Evolutionary conservation across 75 land plant genomes (phyloP).

Genomic region (Cupressus sempervirens): DNA sequence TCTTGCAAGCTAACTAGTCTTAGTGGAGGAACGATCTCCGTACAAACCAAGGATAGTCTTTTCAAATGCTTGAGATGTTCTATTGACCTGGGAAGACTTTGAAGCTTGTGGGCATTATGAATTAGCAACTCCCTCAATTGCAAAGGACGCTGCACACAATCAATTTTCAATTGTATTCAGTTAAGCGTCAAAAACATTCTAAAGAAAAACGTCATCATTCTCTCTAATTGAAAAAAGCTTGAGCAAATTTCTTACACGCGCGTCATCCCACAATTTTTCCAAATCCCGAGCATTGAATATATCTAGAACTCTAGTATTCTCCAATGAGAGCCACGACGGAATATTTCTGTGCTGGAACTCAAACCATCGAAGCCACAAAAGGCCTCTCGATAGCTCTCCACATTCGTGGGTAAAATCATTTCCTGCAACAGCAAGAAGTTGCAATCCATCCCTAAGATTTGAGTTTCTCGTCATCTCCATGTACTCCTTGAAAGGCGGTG

Average conservation of each 20-base stretch:
- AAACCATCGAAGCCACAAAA: slow-evolving; percentile 4
- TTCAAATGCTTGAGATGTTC: not conserved
- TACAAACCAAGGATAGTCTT: not conserved
- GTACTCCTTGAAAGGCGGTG: not conserved
- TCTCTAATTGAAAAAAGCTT: no score
- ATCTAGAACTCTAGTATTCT: not conserved
- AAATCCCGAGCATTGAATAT: not conserved
- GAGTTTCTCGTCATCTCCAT: not conserved
- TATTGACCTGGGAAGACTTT: not conserved
- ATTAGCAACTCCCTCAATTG: not conserved
- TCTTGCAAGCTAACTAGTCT: no score
- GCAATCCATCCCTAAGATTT: not conserved
- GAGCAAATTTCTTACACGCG: not conserved
- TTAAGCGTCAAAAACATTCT: not conserved
- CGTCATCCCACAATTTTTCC: not conserved
- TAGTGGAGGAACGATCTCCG: no score
- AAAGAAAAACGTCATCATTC: not conserved
- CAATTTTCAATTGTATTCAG: not conserved
- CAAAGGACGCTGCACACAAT: no score
- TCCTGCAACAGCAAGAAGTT: not conserved
- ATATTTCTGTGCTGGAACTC: not conserved
- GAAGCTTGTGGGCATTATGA: not conserved
- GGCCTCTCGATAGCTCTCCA: not conserved
- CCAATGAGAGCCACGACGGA: not conserved
- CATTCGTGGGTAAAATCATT: not conserved